Percentiles rank a stretch among this genome's conserved stretches.
Evolutionary conservation across 2,329 filamentous ascomycete species (phyloP).

Genomic region (Ophiocordyceps camponoti-leonardi): DNA sequence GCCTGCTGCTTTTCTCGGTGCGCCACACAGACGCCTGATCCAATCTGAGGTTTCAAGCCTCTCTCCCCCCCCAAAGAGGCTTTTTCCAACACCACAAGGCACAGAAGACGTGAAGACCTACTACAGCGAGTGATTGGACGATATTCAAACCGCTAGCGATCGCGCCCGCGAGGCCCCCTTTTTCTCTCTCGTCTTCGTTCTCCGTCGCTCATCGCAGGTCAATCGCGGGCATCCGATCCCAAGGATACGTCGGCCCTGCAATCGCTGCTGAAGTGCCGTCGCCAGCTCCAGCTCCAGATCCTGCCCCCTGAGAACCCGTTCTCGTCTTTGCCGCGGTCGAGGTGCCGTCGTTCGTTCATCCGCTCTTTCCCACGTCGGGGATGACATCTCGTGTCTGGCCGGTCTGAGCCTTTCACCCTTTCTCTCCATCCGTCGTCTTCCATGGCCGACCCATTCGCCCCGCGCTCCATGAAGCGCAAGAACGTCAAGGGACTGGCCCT

Average conservation of each 20-base stretch:
- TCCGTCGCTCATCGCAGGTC: background rate
- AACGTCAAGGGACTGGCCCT: constrained; percentile 94
- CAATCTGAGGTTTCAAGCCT: background rate
- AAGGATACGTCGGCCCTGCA: background rate
- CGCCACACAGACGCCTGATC: background rate
- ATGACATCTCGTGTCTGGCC: background rate
- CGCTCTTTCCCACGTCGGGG: background rate
- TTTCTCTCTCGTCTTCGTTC: background rate
- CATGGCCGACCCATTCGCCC: constrained; percentile 47
- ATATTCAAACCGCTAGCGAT: background rate
- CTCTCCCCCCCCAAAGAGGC: background rate
- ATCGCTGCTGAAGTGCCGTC: too few relatives aligned
- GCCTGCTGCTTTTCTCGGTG: background rate
- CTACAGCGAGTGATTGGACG: background rate
- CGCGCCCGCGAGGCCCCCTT: background rate
- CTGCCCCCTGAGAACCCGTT: background rate
- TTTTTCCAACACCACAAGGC: background rate
- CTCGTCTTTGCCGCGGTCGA: background rate
- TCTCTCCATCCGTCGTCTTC: constrained; percentile 6
- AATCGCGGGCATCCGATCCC: background rate
- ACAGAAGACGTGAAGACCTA: background rate
- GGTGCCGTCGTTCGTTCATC: background rate
- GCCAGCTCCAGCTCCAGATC: background rate
- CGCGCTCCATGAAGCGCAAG: constrained; percentile 91
- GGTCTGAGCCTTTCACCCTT: background rate